phyloP scores from a whole-genome alignment of 2,329 filamentous ascomycete species.

The Monilinia polystroma region DNA sequence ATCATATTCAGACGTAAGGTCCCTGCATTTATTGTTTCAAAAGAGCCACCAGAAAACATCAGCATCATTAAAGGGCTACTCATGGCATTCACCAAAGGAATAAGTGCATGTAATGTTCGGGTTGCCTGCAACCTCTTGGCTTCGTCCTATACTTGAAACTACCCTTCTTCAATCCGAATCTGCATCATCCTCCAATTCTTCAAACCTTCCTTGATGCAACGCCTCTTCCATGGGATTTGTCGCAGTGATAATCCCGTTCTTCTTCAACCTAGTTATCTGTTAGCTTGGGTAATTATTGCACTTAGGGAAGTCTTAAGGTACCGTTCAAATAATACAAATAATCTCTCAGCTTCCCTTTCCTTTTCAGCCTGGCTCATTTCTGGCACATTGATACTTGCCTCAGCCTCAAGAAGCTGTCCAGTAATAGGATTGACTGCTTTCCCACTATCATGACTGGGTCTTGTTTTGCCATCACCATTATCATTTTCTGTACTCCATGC shows the following conservation, averaged over 20 bases:
- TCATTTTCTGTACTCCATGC: constrained; percentile 44
- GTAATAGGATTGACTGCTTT: constrained; percentile 38
- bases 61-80: background rate
- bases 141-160: background rate
- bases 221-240: constrained; percentile 38
- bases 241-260: constrained; percentile 38
- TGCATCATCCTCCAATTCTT: constrained; percentile 38
- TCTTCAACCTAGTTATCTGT: constrained; percentile 33
- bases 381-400: constrained; percentile 48
- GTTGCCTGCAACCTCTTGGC: background rate
- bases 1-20: background rate
- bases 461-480: constrained; percentile 31
- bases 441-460: constrained; percentile 30
- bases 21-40: background rate
- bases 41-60: background rate
- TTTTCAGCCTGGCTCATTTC: constrained; percentile 92
- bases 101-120: background rate
- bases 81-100: background rate
- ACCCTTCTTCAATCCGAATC: constrained; percentile 31
- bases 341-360: constrained; percentile 62
- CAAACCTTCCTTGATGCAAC: constrained; percentile 35
- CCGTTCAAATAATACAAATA: constrained; percentile 41
- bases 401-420: constrained; percentile 37
- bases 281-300: constrained; percentile 17
- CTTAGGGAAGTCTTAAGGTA: constrained; percentile 23